Evolutionary conservation across 2,329 filamentous ascomycete genomes (phyloP).

Genomic region (Byssochlamys sp.): DNA sequence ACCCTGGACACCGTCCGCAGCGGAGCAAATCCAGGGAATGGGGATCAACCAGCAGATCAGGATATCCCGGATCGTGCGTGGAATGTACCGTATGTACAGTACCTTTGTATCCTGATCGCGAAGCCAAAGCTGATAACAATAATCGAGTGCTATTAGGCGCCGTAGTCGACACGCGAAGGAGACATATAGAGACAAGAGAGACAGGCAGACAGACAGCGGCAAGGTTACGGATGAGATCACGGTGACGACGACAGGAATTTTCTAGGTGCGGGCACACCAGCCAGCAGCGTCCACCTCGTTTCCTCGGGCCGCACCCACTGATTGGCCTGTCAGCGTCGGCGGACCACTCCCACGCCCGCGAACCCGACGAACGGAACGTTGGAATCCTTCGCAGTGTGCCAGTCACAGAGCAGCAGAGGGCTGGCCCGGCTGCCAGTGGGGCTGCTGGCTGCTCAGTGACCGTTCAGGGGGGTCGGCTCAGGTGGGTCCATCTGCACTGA

Average conservation of each 20-base stretch:
- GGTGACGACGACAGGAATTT: constrained; percentile 24
- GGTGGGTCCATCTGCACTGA: background rate
- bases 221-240: constrained; percentile 24
- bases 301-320: background rate
- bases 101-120: background rate
- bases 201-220: background rate
- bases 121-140: background rate
- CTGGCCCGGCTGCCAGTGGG: background rate
- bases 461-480: background rate
- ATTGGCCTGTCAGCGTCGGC: background rate
- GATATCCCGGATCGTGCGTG: background rate
- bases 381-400: background rate
- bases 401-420: background rate
- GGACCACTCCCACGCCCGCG: background rate
- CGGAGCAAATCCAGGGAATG: background rate
- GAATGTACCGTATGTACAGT: background rate
- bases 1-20: background rate
- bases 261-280: background rate
- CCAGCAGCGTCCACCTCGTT: background rate
- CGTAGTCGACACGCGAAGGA: background rate
- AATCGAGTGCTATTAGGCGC: too few species aligned
- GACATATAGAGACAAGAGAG: background rate
- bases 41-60: background rate
- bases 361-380: background rate
- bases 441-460: background rate